Evolutionary conservation across 2,329 filamentous ascomycete genomes (phyloP).

Genomic region (Neofusicoccum parvum): DNA sequence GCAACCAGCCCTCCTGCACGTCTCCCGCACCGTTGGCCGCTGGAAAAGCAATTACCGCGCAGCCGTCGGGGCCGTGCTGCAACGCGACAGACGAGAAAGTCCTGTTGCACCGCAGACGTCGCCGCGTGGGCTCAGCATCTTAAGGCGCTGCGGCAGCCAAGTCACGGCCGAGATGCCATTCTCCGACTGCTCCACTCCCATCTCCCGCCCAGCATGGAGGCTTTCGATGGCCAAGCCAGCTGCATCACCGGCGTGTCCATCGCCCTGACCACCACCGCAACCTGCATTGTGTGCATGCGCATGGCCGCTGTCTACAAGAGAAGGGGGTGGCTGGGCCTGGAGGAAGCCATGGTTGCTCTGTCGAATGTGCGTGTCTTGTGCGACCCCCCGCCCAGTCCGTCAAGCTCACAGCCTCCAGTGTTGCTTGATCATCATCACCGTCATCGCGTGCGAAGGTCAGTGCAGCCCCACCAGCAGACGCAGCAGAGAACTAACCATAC

Average conservation of each 20-base stretch:
- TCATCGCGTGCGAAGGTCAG: conserved; percentile 9
- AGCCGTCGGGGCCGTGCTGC: neutral
- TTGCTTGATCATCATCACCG: conserved; percentile 11
- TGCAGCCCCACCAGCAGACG: neutral
- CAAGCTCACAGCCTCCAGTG: neutral
- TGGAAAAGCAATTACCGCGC: neutral
- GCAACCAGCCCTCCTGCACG: neutral
- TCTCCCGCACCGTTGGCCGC: neutral
- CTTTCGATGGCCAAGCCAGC: conserved; percentile 29
- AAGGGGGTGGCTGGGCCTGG: conserved; percentile 31
- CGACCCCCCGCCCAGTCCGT: neutral
- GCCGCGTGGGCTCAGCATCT: neutral
- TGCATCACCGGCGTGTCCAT: conserved; percentile 31
- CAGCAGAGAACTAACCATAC: too few relatives aligned
- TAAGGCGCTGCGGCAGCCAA: too few relatives aligned
- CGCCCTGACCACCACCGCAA: conserved; percentile 26
- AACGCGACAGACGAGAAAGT: neutral
- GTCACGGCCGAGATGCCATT: too few relatives aligned
- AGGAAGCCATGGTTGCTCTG: conserved; percentile 30
- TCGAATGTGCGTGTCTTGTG: conserved; percentile 26
- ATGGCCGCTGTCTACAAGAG: conserved; percentile 28
- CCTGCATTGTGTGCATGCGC: conserved; percentile 25
- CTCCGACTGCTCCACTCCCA: neutral
- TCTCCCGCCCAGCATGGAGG: conserved; percentile 21
- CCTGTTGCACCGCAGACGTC: conserved; percentile 2